These are phyloP conservation scores for Naumovozyma dairenensis DNA, from an alignment of 805 yeast species.

Conservation along the genomic window DNA sequence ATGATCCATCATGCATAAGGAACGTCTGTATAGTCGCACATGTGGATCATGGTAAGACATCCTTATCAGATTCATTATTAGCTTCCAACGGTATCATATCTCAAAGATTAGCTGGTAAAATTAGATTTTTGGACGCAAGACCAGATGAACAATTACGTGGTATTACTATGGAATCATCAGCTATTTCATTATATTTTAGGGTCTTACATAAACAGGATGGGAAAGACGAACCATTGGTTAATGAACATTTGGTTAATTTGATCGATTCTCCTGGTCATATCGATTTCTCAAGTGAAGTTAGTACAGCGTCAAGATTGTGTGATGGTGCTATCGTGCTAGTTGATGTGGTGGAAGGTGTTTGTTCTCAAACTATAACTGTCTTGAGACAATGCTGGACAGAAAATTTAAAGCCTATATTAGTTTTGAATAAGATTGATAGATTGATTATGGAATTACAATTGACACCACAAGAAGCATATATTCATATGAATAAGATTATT, in stretches of 20 bases:
- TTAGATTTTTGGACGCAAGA: slow-evolving; percentile 83
- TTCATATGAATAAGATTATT: slow-evolving; percentile 64
- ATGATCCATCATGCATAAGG: slow-evolving; percentile 58
- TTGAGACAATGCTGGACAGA: slow-evolving; percentile 94
- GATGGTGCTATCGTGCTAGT: slow-evolving; percentile 95
- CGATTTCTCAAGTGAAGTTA: slow-evolving; percentile 92
- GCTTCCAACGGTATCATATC: slow-evolving; percentile 97
- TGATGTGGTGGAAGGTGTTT: slow-evolving; percentile 96
- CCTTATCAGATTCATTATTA: slow-evolving; percentile 79
- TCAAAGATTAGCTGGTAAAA: slow-evolving; percentile 89
- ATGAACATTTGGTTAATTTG: slow-evolving; percentile 78
- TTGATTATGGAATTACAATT: slow-evolving; percentile 71
- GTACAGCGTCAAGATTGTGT: slow-evolving; percentile 89
- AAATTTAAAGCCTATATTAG: slow-evolving; percentile 76
- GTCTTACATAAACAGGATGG: slow-evolving; percentile 41
- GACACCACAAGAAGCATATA: slow-evolving; percentile 76
- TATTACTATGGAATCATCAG: slow-evolving; percentile 95
- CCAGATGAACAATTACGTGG: slow-evolving; percentile 95
- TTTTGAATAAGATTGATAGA: slow-evolving; percentile 85
- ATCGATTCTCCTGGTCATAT: slow-evolving; percentile 99
- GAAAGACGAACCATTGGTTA: slow-evolving; percentile 39
- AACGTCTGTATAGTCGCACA: slow-evolving; percentile 95
- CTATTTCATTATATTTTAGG: slow-evolving; percentile 84
- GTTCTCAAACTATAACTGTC: slow-evolving; percentile 94
- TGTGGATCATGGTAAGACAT: slow-evolving; percentile 97